Percentiles rank a stretch among this genome's conserved stretches.
phyloP scores from a whole-genome alignment of 2,329 filamentous ascomycete species.

The Xylaria multiplex region DNA sequence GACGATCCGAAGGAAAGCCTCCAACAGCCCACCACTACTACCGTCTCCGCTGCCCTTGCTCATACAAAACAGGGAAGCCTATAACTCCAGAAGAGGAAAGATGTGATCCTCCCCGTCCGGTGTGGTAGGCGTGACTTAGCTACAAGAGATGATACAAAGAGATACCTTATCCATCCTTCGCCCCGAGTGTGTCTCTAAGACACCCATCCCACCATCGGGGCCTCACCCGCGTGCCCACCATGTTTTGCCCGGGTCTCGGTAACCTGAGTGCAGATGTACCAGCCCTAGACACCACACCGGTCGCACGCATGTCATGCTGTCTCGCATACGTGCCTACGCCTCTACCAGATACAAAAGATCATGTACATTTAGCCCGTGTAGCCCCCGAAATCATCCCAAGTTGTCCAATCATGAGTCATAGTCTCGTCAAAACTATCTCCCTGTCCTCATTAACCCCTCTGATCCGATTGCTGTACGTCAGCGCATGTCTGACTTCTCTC shows the following conservation, averaged over 20 bases:
- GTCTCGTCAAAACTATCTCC: constrained; percentile 57
- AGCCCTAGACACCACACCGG: constrained; percentile 43
- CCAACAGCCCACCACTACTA: constrained; percentile 35
- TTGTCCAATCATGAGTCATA: constrained; percentile 66
- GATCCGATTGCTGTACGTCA: constrained; percentile 45
- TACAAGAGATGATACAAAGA: constrained; percentile 37
- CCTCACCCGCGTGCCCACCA: constrained; percentile 33
- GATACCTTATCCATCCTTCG: constrained; percentile 42
- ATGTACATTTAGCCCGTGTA: constrained; percentile 58
- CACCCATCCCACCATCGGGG: constrained; percentile 31
- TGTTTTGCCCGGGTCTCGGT: constrained; percentile 37
- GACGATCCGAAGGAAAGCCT: constrained; percentile 39
- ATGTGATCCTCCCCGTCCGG: constrained; percentile 42
- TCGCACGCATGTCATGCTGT: constrained; percentile 45
- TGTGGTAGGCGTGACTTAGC: constrained; percentile 39
- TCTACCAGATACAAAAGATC: constrained; percentile 49
- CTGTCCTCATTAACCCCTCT: constrained; percentile 38
- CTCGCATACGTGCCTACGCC: constrained; percentile 43
- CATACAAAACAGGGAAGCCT: constrained; percentile 52
- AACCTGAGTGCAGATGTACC: constrained; percentile 43
- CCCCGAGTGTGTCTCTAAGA: constrained; percentile 50
- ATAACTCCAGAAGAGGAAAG: constrained; percentile 51
- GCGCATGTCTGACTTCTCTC: constrained; percentile 38
- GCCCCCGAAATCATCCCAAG: constrained; percentile 47
- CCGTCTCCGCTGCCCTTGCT: constrained; percentile 39